Evolutionary conservation across 257 asterid species (phyloP).

Genomic region (Craterostigma plantagineum): DNA sequence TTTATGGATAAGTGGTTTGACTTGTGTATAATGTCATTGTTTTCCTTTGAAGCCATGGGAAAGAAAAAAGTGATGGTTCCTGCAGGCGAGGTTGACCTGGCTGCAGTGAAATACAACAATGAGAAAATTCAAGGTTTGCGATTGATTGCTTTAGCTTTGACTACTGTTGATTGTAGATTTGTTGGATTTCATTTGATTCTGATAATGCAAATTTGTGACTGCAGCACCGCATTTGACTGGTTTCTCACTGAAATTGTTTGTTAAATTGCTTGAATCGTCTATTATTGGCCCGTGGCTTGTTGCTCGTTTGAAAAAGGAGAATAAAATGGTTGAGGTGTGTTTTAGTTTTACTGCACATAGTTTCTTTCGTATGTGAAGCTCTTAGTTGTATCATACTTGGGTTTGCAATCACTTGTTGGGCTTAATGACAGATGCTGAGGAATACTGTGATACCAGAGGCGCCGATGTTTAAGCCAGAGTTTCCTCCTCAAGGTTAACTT

Average conservation of each 20-base stretch:
- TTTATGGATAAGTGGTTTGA: no score
- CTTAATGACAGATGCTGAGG: slow-evolving; percentile 62
- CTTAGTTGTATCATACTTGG: not conserved
- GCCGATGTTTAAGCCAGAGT: slow-evolving; percentile 91
- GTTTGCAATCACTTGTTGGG: no score
- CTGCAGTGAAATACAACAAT: not conserved
- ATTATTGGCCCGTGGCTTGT: slow-evolving; percentile 41
- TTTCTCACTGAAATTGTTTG: slow-evolving; percentile 37
- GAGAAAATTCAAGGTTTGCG: not conserved
- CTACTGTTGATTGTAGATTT: not conserved
- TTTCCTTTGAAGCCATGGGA: no score
- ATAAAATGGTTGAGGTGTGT: slow-evolving; percentile 49
- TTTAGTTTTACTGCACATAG: not conserved
- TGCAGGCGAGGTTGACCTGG: not conserved
- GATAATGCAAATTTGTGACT: slow-evolving; percentile 1
- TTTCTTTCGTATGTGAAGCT: not conserved
- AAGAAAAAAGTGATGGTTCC: not conserved
- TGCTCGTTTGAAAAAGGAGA: slow-evolving; percentile 42
- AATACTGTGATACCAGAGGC: slow-evolving; percentile 80
- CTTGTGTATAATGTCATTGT: no score
- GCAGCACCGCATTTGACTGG: slow-evolving; percentile 98
- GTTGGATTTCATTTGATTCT: slow-evolving; percentile 2
- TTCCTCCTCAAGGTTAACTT: slow-evolving; percentile 76
- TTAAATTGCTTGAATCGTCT: slow-evolving; percentile 46
- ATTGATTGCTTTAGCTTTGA: not conserved